Conservation (phyloP, 257 asterid genomes). For the Fraxinus americana region DNA sequence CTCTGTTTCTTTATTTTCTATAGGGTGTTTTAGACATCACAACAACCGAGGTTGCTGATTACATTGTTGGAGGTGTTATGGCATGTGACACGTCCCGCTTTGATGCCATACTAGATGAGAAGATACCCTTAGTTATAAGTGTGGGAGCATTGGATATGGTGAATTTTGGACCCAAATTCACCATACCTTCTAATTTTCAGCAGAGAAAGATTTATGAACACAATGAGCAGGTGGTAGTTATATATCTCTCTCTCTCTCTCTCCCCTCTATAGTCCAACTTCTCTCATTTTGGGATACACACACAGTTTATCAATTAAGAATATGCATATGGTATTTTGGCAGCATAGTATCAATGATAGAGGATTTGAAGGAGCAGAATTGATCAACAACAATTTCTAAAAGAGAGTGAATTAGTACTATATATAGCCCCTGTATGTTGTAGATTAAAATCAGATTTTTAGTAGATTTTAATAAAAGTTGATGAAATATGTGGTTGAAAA, state of each 20-base stretch:
- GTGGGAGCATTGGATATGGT: slow-evolving; percentile 97
- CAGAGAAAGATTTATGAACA: slow-evolving; percentile 72
- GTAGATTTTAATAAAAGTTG: too few species aligned
- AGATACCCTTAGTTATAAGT: slow-evolving; percentile 85
- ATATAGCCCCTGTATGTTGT: too few species aligned
- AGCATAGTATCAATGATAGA: background rate
- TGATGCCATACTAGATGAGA: slow-evolving; percentile 79
- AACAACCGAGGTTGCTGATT: slow-evolving; percentile 95
- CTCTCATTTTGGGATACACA: background rate
- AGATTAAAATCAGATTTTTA: too few species aligned
- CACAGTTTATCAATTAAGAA: background rate
- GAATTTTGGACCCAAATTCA: slow-evolving; percentile 80
- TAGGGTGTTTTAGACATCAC: slow-evolving; percentile 96
- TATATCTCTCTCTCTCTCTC: background rate
- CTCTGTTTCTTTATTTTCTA: slow-evolving; percentile 16
- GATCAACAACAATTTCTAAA: background rate
- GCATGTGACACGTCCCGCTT: slow-evolving; percentile 86
- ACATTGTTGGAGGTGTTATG: slow-evolving; percentile 91
- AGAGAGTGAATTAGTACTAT: background rate
- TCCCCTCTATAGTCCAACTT: slow-evolving; percentile 16
- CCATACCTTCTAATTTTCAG: slow-evolving; percentile 70
- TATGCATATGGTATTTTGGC: background rate
- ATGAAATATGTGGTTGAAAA: too few species aligned
- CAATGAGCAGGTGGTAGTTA: slow-evolving; percentile 75
- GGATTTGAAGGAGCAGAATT: background rate